Conservation (phyloP, 148 eudicot genomes). For the Rheum nobile region DNA sequence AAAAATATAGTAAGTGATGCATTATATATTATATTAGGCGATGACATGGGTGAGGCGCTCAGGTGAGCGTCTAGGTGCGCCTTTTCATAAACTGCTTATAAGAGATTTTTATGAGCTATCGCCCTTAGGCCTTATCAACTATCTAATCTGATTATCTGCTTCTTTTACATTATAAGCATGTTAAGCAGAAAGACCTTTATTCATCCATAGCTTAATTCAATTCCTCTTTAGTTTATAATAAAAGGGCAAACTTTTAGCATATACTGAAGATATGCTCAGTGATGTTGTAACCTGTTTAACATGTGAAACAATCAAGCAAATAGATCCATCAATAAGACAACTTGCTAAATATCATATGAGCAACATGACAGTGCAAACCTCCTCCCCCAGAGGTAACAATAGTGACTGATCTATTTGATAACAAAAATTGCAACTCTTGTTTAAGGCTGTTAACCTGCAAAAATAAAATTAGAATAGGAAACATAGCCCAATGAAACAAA, state of each 20-base stretch:
- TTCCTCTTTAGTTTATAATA: not conserved
- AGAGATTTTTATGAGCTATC: too few relatives aligned
- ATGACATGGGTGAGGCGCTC: too few relatives aligned
- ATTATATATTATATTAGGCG: too few relatives aligned
- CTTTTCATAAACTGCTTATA: too few relatives aligned
- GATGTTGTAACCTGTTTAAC: not conserved
- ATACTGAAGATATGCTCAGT: not conserved
- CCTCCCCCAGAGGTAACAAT: conserved; percentile 73
- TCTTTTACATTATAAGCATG: too few relatives aligned
- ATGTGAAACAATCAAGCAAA: not conserved
- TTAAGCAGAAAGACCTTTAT: too few relatives aligned
- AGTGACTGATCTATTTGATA: conserved; percentile 64
- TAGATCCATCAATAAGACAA: not conserved
- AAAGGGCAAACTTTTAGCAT: not conserved
- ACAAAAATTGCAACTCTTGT: conserved; percentile 69
- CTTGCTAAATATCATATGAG: not conserved
- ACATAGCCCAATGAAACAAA: not conserved
- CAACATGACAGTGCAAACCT: conserved; percentile 28
- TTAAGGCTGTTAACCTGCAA: conserved; percentile 73
- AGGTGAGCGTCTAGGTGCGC: too few relatives aligned
- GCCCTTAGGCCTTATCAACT: too few relatives aligned
- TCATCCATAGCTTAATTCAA: not conserved
- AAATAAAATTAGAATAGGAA: not conserved
- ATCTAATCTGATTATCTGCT: too few relatives aligned
- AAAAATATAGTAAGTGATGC: not conserved